Evolutionary conservation across 2,329 filamentous ascomycete genomes (phyloP).

Genomic region (Orbilia blumenaviensis): DNA sequence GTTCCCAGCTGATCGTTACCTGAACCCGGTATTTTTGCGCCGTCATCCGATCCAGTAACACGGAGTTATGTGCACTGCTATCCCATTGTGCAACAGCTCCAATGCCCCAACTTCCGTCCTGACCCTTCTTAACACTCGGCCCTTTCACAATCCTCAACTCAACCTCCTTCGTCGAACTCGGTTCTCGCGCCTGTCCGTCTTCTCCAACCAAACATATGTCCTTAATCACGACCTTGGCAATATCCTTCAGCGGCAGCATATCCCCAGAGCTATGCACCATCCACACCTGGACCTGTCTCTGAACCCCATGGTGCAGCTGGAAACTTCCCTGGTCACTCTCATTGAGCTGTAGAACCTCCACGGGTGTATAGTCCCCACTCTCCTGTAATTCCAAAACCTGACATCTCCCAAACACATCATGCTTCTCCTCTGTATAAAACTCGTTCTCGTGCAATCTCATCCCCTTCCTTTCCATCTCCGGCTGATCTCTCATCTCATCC

Average conservation of each 20-base stretch:
- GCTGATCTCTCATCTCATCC: slow-evolving; percentile 94
- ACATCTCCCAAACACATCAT: slow-evolving; percentile 87
- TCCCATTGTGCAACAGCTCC: slow-evolving; percentile 95
- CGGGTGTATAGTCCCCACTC: slow-evolving; percentile 86
- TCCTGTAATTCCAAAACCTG: slow-evolving; percentile 93
- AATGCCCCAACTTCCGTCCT: slow-evolving; percentile 87
- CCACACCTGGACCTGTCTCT: slow-evolving; percentile 84
- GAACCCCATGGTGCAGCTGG: slow-evolving; percentile 92
- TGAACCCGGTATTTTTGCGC: slow-evolving; percentile 93
- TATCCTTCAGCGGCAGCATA: slow-evolving; percentile 85
- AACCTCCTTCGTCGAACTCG: slow-evolving; percentile 78
- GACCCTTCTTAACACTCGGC: slow-evolving; percentile 82
- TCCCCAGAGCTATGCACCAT: slow-evolving; percentile 92
- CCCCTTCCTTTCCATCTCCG: slow-evolving; percentile 67
- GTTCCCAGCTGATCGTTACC: slow-evolving; percentile 85
- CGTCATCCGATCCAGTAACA: slow-evolving; percentile 92
- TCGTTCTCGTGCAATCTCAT: slow-evolving; percentile 87
- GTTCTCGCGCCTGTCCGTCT: slow-evolving; percentile 82
- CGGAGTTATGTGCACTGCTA: slow-evolving; percentile 87
- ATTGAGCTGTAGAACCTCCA: slow-evolving; percentile 87
- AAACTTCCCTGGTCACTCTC: slow-evolving; percentile 89
- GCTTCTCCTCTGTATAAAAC: slow-evolving; percentile 90
- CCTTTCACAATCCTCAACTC: slow-evolving; percentile 78
- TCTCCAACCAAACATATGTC: slow-evolving; percentile 84
- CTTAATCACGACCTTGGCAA: slow-evolving; percentile 79